Evolutionary conservation across 179 eudicot species (phyloP).

Genomic region (Beta corolliflora): DNA sequence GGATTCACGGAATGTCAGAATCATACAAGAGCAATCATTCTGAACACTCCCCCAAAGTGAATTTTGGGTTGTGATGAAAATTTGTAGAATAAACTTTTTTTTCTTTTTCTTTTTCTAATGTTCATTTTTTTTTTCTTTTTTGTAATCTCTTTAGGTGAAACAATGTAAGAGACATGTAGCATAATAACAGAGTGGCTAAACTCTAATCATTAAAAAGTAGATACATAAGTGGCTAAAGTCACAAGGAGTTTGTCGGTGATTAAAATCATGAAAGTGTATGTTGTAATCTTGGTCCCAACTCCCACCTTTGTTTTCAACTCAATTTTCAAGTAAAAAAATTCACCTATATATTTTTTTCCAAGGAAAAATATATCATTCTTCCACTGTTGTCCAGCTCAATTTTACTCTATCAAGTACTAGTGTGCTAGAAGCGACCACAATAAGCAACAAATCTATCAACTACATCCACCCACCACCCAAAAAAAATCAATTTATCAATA

Average conservation of each 20-base stretch:
- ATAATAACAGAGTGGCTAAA: slow-evolving; percentile 18
- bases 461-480: not conserved
- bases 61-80: slow-evolving; percentile 22
- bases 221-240: not conserved
- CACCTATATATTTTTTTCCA: not conserved
- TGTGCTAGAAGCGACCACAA: slow-evolving; percentile 25
- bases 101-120: not conserved
- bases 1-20: slow-evolving; percentile 21
- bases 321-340: too few relatives aligned
- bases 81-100: not conserved
- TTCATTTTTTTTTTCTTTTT: not conserved
- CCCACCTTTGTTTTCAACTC: not conserved
- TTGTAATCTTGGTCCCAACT: slow-evolving; percentile 38
- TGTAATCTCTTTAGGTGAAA: slow-evolving; percentile 23
- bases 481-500: not conserved
- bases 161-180: slow-evolving; percentile 10
- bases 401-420: slow-evolving; percentile 15
- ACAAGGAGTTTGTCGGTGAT: slow-evolving; percentile 31
- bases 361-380: not conserved
- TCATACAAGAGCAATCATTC: slow-evolving; percentile 34
- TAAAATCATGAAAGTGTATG: slow-evolving; percentile 36
- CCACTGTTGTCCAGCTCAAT: slow-evolving; percentile 7
- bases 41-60: slow-evolving; percentile 15
- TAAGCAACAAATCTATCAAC: slow-evolving; percentile 3
- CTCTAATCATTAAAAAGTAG: slow-evolving; percentile 27